Evolutionary conservation across 2,329 filamentous ascomycete genomes (phyloP), one percentile per base, ranked within the genome.

Genomic region (Lecanicillium sp.): DNA sequence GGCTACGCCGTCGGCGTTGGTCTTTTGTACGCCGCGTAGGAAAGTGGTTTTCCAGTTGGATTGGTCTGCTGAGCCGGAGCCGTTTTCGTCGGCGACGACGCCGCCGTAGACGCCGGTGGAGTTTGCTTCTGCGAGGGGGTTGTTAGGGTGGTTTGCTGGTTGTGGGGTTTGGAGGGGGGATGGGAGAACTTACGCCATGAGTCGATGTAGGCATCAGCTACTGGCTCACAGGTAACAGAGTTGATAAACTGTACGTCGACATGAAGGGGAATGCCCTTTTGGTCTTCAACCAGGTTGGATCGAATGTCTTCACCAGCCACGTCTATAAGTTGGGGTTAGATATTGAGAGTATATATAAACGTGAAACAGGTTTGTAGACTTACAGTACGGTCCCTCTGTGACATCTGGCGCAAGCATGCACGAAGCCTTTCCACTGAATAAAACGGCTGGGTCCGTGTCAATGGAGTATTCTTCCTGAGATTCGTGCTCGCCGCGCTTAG

Each of bases 331-430:
- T 19, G 29, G 25, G 15, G 6, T 28, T 40, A 38, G 33, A 14
- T 16, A 18, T 11, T 11, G 8, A 18, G 11, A 19, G 6, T 19
- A 7, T 20, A 4, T 19, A 17, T 4, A 4, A n/a, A 13, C 13
- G 20, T 5, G 16, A 4, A 19, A 17, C 19, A 15, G 9, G n/a
- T 3, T 25, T 25, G 22, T 11, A 3, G 12, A 39, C 51, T 44
- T 45, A 51, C 54, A 71, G 55, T 71, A 72, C 17, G 69, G 68
- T 4, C 68, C 68, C 49, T 69, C 55, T 7, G 64, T 70, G 18
- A 63, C 63, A 44, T 71, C 67, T 0, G 66, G 63, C 4, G 58
- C 59, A 11, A 71, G 53, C 28, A 70, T 56, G 38, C 68, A 71
- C n/a, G 61, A 62, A 15, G 52, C 53, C 43, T 60, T 60, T 29